Evolutionary conservation across 208 protist genomes (phyloP).

Genomic region (Jaenimonas drosophilae): DNA sequence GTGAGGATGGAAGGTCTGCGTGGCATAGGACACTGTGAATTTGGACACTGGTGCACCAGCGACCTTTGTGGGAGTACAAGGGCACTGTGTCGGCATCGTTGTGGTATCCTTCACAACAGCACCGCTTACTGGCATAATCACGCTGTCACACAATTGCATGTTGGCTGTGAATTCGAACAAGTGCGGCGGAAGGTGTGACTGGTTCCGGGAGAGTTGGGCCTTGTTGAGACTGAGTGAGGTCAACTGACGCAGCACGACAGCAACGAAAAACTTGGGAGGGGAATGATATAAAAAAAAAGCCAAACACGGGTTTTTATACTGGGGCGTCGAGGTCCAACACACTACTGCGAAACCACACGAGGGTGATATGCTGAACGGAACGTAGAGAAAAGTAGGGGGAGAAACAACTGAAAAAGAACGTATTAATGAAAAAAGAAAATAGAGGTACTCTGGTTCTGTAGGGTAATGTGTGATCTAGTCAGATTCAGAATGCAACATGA

Average conservation of each 20-base stretch:
- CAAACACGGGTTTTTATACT: no score
- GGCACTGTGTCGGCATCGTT: not conserved
- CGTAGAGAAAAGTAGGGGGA: conserved; percentile 4
- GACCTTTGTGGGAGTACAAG: conserved; percentile 6
- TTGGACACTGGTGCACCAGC: no score
- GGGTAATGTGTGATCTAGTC: not conserved
- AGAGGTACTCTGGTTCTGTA: not conserved
- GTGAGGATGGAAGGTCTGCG: not conserved
- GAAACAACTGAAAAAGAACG: conserved; percentile 9
- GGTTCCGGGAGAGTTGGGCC: not conserved
- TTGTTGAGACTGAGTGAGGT: not conserved
- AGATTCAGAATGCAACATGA: not conserved
- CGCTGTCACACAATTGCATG: no score
- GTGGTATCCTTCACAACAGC: not conserved
- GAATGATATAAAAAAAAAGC: conserved; percentile 6
- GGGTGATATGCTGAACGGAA: no score
- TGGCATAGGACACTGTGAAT: conserved; percentile 46
- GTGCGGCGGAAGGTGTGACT: no score
- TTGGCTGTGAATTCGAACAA: no score
- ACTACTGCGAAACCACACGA: no score
- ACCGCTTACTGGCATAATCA: no score
- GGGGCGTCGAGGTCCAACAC: no score
- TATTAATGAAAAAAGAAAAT: conserved; percentile 2
- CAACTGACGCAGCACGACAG: not conserved
- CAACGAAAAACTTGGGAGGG: not conserved